phyloP scores from a whole-genome alignment of 1,139 yeast species.

The Sugiyamaella sp. region DNA sequence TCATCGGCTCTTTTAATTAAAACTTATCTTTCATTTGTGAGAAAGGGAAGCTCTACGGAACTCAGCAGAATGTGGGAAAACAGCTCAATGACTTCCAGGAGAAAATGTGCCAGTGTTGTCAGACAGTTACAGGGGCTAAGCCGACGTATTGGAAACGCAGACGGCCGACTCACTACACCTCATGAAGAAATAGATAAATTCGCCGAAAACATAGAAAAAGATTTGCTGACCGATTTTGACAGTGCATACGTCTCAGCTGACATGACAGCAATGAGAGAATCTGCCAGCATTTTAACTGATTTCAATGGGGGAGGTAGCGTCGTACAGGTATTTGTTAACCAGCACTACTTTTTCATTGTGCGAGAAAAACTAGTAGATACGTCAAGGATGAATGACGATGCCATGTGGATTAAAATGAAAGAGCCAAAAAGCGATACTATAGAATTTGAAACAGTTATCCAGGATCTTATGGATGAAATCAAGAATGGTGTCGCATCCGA shows the following conservation, averaged over 20 bases:
- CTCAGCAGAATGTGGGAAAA: conserved; percentile 41
- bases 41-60: conserved; percentile 64
- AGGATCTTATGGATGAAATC: conserved; percentile 48
- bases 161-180: conserved; percentile 51
- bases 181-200: conserved; percentile 61
- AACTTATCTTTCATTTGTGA: conserved; percentile 75
- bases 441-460: conserved; percentile 47
- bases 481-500: conserved; percentile 61
- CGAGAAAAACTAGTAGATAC: conserved; percentile 49
- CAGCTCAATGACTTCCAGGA: conserved; percentile 52
- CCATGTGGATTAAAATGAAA: conserved; percentile 52
- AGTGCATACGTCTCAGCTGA: conserved; percentile 55
- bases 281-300: conserved; percentile 75
- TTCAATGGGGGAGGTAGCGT: conserved; percentile 87
- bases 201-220: conserved; percentile 75
- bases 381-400: conserved; percentile 42
- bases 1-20: conserved; percentile 75
- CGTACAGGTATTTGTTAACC: conserved; percentile 79
- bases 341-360: conserved; percentile 70
- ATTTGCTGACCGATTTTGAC: conserved; percentile 47
- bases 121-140: conserved; percentile 67
- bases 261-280: conserved; percentile 71
- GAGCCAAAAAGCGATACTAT: conserved; percentile 49
- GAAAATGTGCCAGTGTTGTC: conserved; percentile 70
- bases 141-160: conserved; percentile 52